A percentile compares a stretch with the other conserved stretches of the same genome.
Conservation (phyloP, 345 rosid species). For the Laguncularia racemosa region DNA sequence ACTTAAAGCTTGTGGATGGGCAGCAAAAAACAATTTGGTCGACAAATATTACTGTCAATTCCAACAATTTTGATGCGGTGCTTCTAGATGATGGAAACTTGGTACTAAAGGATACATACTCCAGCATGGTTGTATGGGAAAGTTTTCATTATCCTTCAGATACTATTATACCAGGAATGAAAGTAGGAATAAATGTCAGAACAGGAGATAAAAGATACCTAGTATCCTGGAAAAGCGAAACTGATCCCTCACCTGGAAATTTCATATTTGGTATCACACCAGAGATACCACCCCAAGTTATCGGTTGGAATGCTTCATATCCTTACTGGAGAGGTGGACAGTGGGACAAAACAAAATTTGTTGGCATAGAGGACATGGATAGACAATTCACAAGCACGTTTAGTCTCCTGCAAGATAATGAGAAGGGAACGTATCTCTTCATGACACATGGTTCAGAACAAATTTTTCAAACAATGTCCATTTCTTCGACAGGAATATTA, state of each 20-base stretch:
- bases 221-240: neutral
- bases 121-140: constrained; percentile 17
- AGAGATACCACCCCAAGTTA: constrained; percentile 16
- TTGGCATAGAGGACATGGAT: too few species aligned
- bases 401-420: too few species aligned
- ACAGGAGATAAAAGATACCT: neutral
- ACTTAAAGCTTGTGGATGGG: constrained; percentile 12
- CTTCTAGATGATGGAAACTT: neutral
- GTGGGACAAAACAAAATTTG: too few species aligned
- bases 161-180: constrained; percentile 6
- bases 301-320: neutral
- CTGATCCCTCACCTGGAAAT: neutral
- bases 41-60: constrained; percentile 8
- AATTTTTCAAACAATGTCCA: too few species aligned
- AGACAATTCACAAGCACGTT: too few species aligned
- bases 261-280: constrained; percentile 7
- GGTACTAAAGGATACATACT: constrained; percentile 13
- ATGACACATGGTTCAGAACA: too few species aligned
- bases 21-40: constrained; percentile 12
- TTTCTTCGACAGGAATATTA: too few species aligned
- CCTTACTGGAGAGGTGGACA: constrained; percentile 14
- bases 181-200: neutral
- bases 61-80: neutral
- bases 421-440: too few species aligned
- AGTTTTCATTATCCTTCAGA: constrained; percentile 8